Conservation (phyloP, 2,329 filamentous ascomycete genomes). For the Aspergillus pseudoterreus region DNA sequence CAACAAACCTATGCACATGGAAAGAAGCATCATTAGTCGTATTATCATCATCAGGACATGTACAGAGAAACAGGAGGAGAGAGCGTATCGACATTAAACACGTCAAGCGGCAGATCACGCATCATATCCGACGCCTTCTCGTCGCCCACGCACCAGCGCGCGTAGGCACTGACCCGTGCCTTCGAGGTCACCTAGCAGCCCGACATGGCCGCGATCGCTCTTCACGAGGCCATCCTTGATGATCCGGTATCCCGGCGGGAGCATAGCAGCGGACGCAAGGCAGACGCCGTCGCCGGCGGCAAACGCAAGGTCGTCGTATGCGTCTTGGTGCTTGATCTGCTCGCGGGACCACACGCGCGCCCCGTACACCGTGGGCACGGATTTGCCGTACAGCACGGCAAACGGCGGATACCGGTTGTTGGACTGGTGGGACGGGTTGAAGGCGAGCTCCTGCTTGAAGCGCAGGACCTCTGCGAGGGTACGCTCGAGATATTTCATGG, state of each 20-base stretch:
- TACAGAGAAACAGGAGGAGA: slow-evolving; percentile 4
- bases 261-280: slow-evolving; percentile 77
- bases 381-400: slow-evolving; percentile 81
- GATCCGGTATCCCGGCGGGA: slow-evolving; percentile 73
- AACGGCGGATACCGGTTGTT: slow-evolving; percentile 78
- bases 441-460: slow-evolving; percentile 73
- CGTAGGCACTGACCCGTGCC: slow-evolving; percentile 72
- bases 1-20: not conserved
- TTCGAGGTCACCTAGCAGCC: slow-evolving; percentile 77
- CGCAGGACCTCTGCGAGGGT: slow-evolving; percentile 66
- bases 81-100: not conserved
- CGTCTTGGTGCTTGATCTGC: slow-evolving; percentile 70
- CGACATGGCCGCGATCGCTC: slow-evolving; percentile 82
- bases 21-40: not conserved
- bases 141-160: slow-evolving; percentile 64
- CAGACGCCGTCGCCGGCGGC: slow-evolving; percentile 86
- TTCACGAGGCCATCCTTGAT: slow-evolving; percentile 71
- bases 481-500: slow-evolving; percentile 67
- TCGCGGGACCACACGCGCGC: slow-evolving; percentile 71
- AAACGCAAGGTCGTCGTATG: slow-evolving; percentile 84
- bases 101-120: slow-evolving; percentile 31
- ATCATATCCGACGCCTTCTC: slow-evolving; percentile 65
- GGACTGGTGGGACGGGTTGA: slow-evolving; percentile 55
- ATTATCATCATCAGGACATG: not conserved
- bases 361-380: slow-evolving; percentile 78